Evolutionary conservation across 1,284 basidiomycete genomes (phyloP).

Genomic region (Tilletia walkeri): DNA sequence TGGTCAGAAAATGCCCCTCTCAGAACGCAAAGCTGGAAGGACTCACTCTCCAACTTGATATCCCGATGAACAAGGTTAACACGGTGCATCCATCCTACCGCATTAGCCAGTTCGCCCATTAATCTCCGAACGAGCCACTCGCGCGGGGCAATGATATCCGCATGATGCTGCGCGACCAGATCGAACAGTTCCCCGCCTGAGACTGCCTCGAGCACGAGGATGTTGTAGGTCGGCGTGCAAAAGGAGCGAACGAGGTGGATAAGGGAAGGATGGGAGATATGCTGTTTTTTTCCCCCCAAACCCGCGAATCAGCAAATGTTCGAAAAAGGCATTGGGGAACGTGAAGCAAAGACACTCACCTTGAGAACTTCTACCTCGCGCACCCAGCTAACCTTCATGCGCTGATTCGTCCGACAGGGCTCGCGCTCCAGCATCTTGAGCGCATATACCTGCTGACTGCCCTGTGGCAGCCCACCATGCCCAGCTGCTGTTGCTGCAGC

Average conservation of each 20-base stretch:
- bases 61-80: conserved; percentile 85
- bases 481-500: no score
- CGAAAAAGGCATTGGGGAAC: no score
- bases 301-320: no score
- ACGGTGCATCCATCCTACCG: conserved; percentile 84
- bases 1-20: neutral
- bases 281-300: no score
- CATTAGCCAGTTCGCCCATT: conserved; percentile 75
- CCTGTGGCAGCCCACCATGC: no score
- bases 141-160: conserved; percentile 60
- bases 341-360: no score
- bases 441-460: conserved; percentile 59
- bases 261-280: conserved; percentile 80
- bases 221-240: conserved; percentile 72
- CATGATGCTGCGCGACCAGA: conserved; percentile 65
- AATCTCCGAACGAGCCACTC: conserved; percentile 71
- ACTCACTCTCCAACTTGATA: conserved; percentile 89
- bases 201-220: conserved; percentile 75
- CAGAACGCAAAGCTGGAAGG: no score
- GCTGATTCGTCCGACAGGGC: conserved; percentile 63
- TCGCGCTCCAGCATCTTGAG: conserved; percentile 77
- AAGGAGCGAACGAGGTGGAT: conserved; percentile 73
- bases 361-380: conserved; percentile 82
- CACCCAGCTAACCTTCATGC: conserved; percentile 78
- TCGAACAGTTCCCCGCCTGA: conserved; percentile 81